phyloP scores from a whole-genome alignment of 2,329 filamentous ascomycete species.

The Exophiala dermatitidis region DNA sequence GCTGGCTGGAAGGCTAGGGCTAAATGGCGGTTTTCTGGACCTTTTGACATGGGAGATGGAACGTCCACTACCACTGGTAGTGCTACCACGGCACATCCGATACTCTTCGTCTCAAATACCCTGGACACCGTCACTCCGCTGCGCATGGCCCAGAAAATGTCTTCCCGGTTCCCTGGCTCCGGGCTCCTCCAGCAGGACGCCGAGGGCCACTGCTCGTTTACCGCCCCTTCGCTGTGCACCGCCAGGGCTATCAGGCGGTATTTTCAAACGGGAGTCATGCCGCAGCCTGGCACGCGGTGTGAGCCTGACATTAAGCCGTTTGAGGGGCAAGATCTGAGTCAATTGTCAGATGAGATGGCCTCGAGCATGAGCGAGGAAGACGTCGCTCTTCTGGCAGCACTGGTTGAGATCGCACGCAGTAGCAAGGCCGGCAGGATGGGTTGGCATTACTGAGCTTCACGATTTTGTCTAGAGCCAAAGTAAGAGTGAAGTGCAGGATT shows the following conservation, averaged over 20 bases:
- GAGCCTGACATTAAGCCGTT: conserved; percentile 32
- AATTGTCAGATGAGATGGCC: not conserved
- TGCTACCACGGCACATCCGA: conserved; percentile 23
- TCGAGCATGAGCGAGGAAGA: not conserved
- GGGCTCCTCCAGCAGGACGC: conserved; percentile 40
- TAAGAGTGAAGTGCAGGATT: too few species aligned
- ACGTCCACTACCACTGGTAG: not conserved
- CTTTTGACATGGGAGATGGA: conserved; percentile 18
- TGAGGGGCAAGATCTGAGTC: not conserved
- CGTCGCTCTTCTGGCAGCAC: not conserved
- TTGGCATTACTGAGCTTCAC: not conserved
- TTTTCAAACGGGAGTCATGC: conserved; percentile 37
- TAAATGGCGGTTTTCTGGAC: conserved; percentile 27
- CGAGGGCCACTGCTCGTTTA: conserved; percentile 31
- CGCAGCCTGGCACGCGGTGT: conserved; percentile 32
- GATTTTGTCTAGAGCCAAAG: too few species aligned
- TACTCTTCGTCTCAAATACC: conserved; percentile 28
- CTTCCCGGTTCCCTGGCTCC: conserved; percentile 25
- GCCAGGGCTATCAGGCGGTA: conserved; percentile 34
- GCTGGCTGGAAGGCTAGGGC: conserved; percentile 24
- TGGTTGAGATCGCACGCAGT: not conserved
- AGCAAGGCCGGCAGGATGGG: not conserved
- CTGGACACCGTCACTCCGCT: conserved; percentile 29
- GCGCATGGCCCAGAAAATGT: conserved; percentile 26
- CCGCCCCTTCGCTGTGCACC: conserved; percentile 33